phyloP scores from a whole-genome alignment of 2,329 filamentous ascomycete genomes.

The Aureobasidium sp. region DNA sequence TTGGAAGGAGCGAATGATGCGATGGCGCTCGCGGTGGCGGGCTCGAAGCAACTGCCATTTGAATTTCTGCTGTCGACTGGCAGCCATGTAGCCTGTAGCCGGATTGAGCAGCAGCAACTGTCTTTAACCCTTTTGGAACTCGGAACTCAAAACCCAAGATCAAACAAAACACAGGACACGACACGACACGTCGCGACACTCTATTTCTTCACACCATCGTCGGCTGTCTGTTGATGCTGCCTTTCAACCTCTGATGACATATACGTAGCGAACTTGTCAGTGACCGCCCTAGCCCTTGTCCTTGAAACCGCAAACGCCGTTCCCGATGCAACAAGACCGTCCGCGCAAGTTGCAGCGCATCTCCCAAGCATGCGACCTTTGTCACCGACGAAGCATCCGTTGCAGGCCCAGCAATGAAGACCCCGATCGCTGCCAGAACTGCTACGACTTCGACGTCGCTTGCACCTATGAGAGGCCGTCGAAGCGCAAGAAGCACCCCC shows the following conservation, averaged over 20 bases:
- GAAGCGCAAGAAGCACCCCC: constrained; percentile 26
- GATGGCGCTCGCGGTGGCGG: background rate
- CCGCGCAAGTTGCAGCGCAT: constrained; percentile 31
- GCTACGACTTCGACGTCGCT: constrained; percentile 42
- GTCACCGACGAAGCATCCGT: constrained; percentile 42
- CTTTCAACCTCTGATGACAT: background rate
- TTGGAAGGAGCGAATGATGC: background rate
- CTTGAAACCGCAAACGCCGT: background rate
- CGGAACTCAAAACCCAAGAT: background rate
- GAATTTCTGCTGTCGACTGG: background rate
- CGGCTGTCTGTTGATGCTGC: background rate
- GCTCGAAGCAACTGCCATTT: background rate
- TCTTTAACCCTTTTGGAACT: background rate
- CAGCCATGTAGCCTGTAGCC: background rate
- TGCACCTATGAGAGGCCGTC: constrained; percentile 44
- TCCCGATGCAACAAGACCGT: constrained; percentile 22
- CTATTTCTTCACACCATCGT: background rate
- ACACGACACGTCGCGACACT: background rate
- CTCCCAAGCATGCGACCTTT: constrained; percentile 40
- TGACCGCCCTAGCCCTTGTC: background rate
- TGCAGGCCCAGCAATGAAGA: constrained; percentile 35
- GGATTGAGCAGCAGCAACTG: background rate
- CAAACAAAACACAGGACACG: background rate
- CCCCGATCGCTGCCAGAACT: constrained; percentile 41
- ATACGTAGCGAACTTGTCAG: background rate